phyloP scores from a whole-genome alignment of 306 rosid genomes.

The Crotalaria pallida region DNA sequence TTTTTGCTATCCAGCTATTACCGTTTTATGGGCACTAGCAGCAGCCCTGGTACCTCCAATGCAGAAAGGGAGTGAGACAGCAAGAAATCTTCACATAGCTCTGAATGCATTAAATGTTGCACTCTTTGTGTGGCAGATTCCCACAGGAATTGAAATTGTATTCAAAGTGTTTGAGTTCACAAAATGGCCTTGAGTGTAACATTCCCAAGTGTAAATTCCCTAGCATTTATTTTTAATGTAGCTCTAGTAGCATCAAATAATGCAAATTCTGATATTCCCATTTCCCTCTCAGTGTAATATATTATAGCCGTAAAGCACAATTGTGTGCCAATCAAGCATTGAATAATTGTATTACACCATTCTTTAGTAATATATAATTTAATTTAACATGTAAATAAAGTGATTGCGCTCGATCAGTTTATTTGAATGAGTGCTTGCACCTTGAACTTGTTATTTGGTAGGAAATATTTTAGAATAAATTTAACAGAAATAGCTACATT shows the following conservation, averaged over 20 bases:
- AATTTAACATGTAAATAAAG: not conserved
- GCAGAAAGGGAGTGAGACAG: slow-evolving; percentile 82
- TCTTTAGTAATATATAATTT: slow-evolving; percentile 1
- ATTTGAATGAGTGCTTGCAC: not conserved
- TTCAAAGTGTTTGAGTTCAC: slow-evolving; percentile 73
- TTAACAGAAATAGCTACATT: too few species aligned
- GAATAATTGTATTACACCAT: slow-evolving; percentile 1
- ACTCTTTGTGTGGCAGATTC: slow-evolving; percentile 64
- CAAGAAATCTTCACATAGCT: slow-evolving; percentile 81
- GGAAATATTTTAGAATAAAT: too few species aligned
- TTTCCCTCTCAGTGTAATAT: not conserved
- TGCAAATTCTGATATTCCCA: not conserved
- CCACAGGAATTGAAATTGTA: slow-evolving; percentile 73
- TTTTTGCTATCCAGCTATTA: slow-evolving; percentile 45
- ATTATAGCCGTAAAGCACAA: not conserved
- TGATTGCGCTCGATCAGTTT: not conserved
- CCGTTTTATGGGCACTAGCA: slow-evolving; percentile 77
- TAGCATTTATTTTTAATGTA: not conserved
- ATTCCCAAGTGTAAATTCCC: not conserved
- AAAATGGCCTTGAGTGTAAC: slow-evolving; percentile 49
- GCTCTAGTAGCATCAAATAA: not conserved
- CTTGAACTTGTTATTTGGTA: too few species aligned
- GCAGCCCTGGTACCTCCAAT: slow-evolving; percentile 80
- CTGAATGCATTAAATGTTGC: slow-evolving; percentile 51
- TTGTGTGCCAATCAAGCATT: not conserved